Base-by-base conservation (phyloP, 2,329 filamentous ascomycete species). In the Sclerotinia glacialis region DNA sequence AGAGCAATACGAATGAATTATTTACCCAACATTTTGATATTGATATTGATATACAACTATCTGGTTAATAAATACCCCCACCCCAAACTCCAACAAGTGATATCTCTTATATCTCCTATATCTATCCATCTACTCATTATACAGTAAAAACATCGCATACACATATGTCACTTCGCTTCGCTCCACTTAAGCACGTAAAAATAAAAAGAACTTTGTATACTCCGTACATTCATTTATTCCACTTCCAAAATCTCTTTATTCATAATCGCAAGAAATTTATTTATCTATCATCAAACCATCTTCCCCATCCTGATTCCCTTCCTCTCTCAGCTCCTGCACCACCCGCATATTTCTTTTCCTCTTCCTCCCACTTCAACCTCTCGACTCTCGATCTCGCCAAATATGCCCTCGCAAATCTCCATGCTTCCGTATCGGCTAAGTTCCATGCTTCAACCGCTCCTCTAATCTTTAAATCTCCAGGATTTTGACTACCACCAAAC, bases 361-460 rank as follows among this genome's bases (percentile, higher is more conserved):
- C 85, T 69, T 88, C 84, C 75, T 91, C 88, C 89, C 89, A 93
- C 72, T 84, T 81, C 71, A 80, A 76, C 66, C 89, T 80, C 80
- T 92, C 89, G 55, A 89, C 80, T 34, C 82, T 78, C 52, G 83
- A 80, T 47, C 89, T 79, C 23, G 89, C 89, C 61, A 87, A 79
- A 70, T 85, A 92, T 0, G 90, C 89, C 47, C 87, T 80, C 6
- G 87, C 83, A 74, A 93, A 93, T 73, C 85, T 86, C 90, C 90
- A 94, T 1, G 87, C 86, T 77, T 94, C 90, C 1, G 87, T 88
- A 73, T 94, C 91, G 0, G 86, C 89, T 70, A 92, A 75, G 74
- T 86, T 88, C 86, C 86, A 89, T 14, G 85, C 83, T 75, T 89
- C 86, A n/a, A 86, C 78, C 7, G 83, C 85, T 28, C 81, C 78